Percentiles rank a stretch among this genome's conserved stretches.
phyloP scores from a whole-genome alignment of 176 grass and related monocot species.

The Lolium rigidum region DNA sequence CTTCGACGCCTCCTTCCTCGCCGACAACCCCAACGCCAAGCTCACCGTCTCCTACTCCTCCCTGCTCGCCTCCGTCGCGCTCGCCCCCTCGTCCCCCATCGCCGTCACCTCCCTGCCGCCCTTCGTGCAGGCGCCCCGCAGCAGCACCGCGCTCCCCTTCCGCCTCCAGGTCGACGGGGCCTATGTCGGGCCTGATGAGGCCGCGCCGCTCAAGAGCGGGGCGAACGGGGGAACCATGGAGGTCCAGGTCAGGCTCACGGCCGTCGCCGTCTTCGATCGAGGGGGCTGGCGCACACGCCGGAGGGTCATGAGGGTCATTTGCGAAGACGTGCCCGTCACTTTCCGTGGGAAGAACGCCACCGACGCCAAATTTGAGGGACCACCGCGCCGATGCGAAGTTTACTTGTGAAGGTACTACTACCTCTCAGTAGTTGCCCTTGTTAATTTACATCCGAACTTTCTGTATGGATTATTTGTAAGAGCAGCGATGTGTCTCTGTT shows the following conservation, averaged over 20 bases:
- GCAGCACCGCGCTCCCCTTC: constrained; percentile 57
- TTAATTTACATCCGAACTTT: not conserved
- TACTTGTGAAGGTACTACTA: constrained; percentile 64
- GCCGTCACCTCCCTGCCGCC: constrained; percentile 66
- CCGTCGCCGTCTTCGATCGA: constrained; percentile 65
- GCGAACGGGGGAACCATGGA: constrained; percentile 30
- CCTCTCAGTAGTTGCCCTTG: not conserved
- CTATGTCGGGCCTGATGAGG: constrained; percentile 64
- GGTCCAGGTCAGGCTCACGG: constrained; percentile 70
- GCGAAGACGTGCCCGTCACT: constrained; percentile 63
- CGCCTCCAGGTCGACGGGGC: constrained; percentile 55
- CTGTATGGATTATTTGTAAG: not conserved
- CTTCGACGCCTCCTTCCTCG: constrained; percentile 64
- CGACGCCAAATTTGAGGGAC: constrained; percentile 44
- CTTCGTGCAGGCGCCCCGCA: constrained; percentile 59
- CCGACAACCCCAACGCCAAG: constrained; percentile 81
- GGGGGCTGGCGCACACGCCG: constrained; percentile 81
- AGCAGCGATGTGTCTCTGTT: not conserved
- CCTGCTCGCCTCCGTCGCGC: constrained; percentile 46
- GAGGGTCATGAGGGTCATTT: constrained; percentile 67
- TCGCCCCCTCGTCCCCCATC: constrained; percentile 56
- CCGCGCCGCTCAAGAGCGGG: constrained; percentile 49
- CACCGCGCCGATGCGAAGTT: constrained; percentile 58
- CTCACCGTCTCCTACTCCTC: constrained; percentile 69
- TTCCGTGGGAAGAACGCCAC: constrained; percentile 59